Evolutionary conservation across 108 stramenopile genomes (phyloP), one percentile per base, ranked within the genome.

Genomic region (Seminavis robusta): DNA sequence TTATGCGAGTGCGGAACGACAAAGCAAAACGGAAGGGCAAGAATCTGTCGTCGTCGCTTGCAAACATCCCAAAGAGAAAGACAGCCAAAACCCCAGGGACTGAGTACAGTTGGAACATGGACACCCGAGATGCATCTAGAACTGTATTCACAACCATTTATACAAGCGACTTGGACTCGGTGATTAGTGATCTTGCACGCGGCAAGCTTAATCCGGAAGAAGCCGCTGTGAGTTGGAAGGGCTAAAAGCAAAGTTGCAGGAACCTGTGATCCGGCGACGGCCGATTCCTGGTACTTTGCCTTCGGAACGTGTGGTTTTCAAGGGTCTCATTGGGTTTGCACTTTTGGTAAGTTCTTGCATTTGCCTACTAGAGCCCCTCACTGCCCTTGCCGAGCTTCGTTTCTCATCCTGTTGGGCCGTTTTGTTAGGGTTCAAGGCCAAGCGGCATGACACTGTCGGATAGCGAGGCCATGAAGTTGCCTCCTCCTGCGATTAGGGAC

Each of bases 231-330:
- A 64, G 58, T 40, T 92, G 23, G 54, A 61, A 29, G 55, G 50
- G 10, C 46, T 83, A 49, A 56, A 59, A n/a, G 26, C 9, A 8
- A 62, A 52, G 33, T 44, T 88, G 30, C 59, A 76, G 27, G 62
- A 70, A 27, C 78, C 80, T 8, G 52, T 73, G 0, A 77, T 88
- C n/a, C 69, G 63, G n/a, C 80, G 83, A 50, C 62, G 90, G 39
- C 80, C 87, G 5, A 84, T 92, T 28, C 90, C 90, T 1, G 76
- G 66, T 20, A 80, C 83, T 31, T 46, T 92, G 30, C 90, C 90
- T 0, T 83, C 79, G 40, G 80, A 86, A 42, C 80, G 81, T 39
- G 74, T 63, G 34, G 80, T 92, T 17, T 88, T 77, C 38, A 51
- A 69, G 6, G 90, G 83, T 13, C 30, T 92, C 19, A 15, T 83